Base-by-base conservation (phyloP, 2,329 filamentous ascomycete species). In the Arthrobotrys sphaeroides region DNA sequence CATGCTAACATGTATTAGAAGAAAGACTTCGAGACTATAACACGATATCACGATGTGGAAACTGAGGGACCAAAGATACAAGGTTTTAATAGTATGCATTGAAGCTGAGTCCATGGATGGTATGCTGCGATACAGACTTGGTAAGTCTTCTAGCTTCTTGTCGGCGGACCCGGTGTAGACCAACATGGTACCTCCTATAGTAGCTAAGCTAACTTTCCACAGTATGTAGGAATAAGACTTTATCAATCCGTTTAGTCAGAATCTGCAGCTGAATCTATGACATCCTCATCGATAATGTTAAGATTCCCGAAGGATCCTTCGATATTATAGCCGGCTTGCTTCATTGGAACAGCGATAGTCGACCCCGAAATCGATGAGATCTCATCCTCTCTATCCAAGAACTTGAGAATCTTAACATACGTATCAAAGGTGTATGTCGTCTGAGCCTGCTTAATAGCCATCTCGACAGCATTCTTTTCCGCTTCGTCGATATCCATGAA, bases 221-320 rank as follows among this genome's bases (percentile, higher is more conserved):
- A 33, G 31, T 33, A 33, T 33, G 7, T 33, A 33, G 2, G n/a
- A 33, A 33, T 6, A 33, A 33, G 31, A 33, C 31, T 33, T n/a
- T n/a, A n/a, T n/a, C n/a, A n/a, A n/a, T n/a, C n/a, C n/a, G 38
- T 16, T 33, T 45, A 61, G 22, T 61, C 40, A 61, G 57, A 61
- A 20, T 47, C 38, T 2, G 57, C 57, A n/a, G 57, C 57, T 2
- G 57, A 43, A 13, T 61, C 57, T 2, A 18, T 43, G 7, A n/a
- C 45, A 2, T 65, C 60, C 18, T 65, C 43, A 26, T 53, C 45
- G 18, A 16, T n/a, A 3, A 18, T 33, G 4, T 28, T 49, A 12
- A 20, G 3, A 31, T 31, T 18, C 13, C 22, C 4, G 28, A 20
- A 1, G 16, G 36, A 13, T n/a, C 12, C 2, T 1, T 40, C n/a